These are phyloP conservation scores for Colletotrichum gigasporum DNA, from an alignment of 2,329 filamentous ascomycete species.

Conservation along the genomic window DNA sequence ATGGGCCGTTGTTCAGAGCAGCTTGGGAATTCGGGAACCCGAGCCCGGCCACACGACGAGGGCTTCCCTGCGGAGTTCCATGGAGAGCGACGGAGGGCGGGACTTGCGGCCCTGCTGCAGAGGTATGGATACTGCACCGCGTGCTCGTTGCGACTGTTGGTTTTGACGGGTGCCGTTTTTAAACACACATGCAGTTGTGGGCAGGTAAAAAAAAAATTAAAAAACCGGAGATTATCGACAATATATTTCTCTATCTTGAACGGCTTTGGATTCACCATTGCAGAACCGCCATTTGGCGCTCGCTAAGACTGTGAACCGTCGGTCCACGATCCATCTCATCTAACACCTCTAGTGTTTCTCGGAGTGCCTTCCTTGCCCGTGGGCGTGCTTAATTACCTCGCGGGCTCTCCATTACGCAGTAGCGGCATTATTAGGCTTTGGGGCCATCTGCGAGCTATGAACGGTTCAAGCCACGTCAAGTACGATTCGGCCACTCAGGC, in stretches of 20 bases:
- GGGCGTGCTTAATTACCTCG: too few relatives aligned
- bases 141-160: too few relatives aligned
- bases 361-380: too few relatives aligned
- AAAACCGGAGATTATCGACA: conserved; percentile 4
- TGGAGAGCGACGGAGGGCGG: not conserved
- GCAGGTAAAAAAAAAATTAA: too few relatives aligned
- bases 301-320: not conserved
- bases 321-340: not conserved
- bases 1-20: conserved; percentile 17
- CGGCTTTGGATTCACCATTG: not conserved
- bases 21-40: not conserved
- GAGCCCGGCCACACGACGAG: not conserved
- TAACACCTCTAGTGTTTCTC: not conserved
- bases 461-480: not conserved
- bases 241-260: not conserved
- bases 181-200: too few relatives aligned
- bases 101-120: too few relatives aligned
- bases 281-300: not conserved
- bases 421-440: not conserved
- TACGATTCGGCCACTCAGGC: conserved; percentile 2
- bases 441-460: not conserved
- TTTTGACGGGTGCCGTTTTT: too few relatives aligned
- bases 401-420: too few relatives aligned
- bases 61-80: not conserved
- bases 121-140: too few relatives aligned